Conservation (phyloP, 2,329 filamentous ascomycete genomes). For the Paecilomyces niveus region DNA sequence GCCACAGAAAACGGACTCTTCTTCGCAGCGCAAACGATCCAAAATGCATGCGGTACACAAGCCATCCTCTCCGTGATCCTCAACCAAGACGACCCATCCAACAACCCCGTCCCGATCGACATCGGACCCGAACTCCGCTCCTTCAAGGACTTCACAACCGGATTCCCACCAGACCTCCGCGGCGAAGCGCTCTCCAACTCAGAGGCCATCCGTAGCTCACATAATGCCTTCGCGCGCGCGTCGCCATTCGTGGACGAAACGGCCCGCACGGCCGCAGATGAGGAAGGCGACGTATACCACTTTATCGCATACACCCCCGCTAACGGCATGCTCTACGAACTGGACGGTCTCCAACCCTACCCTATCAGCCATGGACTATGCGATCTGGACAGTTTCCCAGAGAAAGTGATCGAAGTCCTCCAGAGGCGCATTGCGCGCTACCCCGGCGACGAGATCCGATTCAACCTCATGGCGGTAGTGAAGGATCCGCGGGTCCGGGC, state of each 20-base stretch:
- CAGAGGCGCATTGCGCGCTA: constrained; percentile 79
- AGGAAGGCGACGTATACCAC: constrained; percentile 83
- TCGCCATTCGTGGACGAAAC: constrained; percentile 94
- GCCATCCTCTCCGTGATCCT: constrained; percentile 85
- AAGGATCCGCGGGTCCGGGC: constrained; percentile 72
- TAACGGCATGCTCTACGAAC: constrained; percentile 76
- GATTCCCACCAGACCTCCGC: constrained; percentile 68
- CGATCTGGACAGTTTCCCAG: constrained; percentile 62
- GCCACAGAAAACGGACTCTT: constrained; percentile 69
- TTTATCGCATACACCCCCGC: constrained; percentile 92
- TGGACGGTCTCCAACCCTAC: constrained; percentile 88
- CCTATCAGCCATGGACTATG: constrained; percentile 84
- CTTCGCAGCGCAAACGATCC: constrained; percentile 95
- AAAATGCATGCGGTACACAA: constrained; percentile 97
- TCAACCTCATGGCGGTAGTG: constrained; percentile 92
- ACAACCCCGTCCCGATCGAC: constrained; percentile 44
- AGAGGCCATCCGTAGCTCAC: constrained; percentile 65
- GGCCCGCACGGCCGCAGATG: constrained; percentile 59
- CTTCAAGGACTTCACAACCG: constrained; percentile 83
- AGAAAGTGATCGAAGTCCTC: constrained; percentile 78
- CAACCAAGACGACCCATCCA: constrained; percentile 56
- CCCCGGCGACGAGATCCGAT: constrained; percentile 79
- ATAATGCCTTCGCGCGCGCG: constrained; percentile 83
- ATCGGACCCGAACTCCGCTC: constrained; percentile 64
- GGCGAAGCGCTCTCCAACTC: constrained; percentile 67